Conservation (phyloP, 495 filamentous ascomycete species). For the Antarctomyces pellizariae region DNA sequence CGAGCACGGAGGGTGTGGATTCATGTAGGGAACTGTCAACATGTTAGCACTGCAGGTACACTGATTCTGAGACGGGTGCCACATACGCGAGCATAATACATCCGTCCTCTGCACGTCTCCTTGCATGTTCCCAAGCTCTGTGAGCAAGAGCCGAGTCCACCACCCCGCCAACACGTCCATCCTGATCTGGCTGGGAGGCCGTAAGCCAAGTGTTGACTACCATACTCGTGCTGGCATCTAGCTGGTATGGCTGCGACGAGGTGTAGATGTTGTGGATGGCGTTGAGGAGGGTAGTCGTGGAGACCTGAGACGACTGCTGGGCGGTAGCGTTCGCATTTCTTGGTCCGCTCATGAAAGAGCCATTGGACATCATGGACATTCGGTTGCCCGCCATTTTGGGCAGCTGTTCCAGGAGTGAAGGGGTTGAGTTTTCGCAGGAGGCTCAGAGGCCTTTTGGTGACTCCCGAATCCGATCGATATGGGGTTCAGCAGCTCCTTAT, state of each 20-base stretch:
- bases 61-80: not conserved
- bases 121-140: slow-evolving; percentile 90
- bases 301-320: slow-evolving; percentile 56
- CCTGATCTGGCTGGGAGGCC: slow-evolving; percentile 36
- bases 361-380: slow-evolving; percentile 67
- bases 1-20: slow-evolving; percentile 64
- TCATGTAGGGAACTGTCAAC: slow-evolving; percentile 53
- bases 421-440: too few species aligned
- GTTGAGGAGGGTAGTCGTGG: slow-evolving; percentile 80
- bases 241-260: slow-evolving; percentile 51
- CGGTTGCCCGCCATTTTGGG: slow-evolving; percentile 45
- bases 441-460: too few species aligned
- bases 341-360: slow-evolving; percentile 32
- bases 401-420: too few species aligned
- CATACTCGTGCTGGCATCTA: slow-evolving; percentile 79
- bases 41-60: slow-evolving; percentile 12
- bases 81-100: slow-evolving; percentile 72
- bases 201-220: slow-evolving; percentile 93
- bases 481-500: too few species aligned
- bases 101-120: slow-evolving; percentile 83
- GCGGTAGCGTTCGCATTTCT: slow-evolving; percentile 26
- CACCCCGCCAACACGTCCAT: slow-evolving; percentile 47
- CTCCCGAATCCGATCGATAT: too few species aligned
- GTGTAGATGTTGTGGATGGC: slow-evolving; percentile 74
- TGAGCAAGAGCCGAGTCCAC: slow-evolving; percentile 59